phyloP scores from a whole-genome alignment of 139 green algal genomes.

The Picocystis salinarum region DNA sequence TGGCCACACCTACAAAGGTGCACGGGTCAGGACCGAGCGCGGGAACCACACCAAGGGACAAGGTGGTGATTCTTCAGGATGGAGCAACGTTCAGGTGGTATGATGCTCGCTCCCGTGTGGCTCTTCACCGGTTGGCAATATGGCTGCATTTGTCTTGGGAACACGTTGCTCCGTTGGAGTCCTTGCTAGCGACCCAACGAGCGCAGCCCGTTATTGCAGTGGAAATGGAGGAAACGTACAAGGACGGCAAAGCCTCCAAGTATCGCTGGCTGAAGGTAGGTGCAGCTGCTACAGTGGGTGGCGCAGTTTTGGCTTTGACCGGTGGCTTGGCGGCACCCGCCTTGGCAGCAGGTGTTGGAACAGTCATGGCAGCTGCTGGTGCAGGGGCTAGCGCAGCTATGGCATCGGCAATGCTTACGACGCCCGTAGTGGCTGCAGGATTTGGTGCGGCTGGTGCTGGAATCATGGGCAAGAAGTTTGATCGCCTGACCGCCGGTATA shows the following conservation, averaged over 20 bases:
- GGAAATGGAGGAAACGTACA: not conserved
- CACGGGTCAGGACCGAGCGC: no score
- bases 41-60: no score
- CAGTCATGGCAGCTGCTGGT: constrained; percentile 28
- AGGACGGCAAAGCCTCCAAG: not conserved
- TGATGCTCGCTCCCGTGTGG: constrained; percentile 40
- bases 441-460: constrained; percentile 33
- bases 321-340: constrained; percentile 56
- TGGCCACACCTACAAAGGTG: no score
- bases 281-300: constrained; percentile 38
- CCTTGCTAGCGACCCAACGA: constrained; percentile 1
- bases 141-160: constrained; percentile 47
- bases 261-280: constrained; percentile 19
- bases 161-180: not conserved
- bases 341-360: constrained; percentile 47
- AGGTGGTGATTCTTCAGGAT: no score
- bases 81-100: no score
- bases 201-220: not conserved
- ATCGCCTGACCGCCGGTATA: constrained; percentile 21
- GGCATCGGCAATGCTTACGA: constrained; percentile 23
- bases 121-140: constrained; percentile 36
- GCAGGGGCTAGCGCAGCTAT: constrained; percentile 8
- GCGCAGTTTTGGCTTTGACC: constrained; percentile 51
- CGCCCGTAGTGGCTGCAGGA: constrained; percentile 20
- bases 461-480: constrained; percentile 19